Evolutionary conservation across 2,329 filamentous ascomycete genomes (phyloP).

Genomic region (Aspergillus vadensis): DNA sequence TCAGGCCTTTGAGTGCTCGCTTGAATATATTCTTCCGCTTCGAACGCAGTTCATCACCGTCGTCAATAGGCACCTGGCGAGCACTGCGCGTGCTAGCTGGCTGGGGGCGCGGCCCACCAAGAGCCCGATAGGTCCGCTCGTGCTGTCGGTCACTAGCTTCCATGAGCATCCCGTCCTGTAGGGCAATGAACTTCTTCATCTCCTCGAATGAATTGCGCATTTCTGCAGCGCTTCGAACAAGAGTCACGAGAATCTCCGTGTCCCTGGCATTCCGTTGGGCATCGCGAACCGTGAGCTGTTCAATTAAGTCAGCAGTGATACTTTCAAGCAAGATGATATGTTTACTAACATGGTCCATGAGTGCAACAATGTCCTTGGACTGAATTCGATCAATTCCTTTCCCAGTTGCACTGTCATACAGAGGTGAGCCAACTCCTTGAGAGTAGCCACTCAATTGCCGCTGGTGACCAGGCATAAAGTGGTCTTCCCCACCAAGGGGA

Average conservation of each 20-base stretch:
- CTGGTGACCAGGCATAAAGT: conserved; percentile 61
- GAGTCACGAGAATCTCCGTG: conserved; percentile 91
- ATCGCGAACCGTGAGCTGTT: conserved; percentile 85
- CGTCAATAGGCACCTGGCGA: conserved; percentile 52
- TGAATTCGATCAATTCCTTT: conserved; percentile 88
- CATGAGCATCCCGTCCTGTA: conserved; percentile 88
- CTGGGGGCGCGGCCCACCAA: conserved; percentile 83
- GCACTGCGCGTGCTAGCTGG: conserved; percentile 66
- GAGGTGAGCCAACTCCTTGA: conserved; percentile 82
- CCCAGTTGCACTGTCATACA: conserved; percentile 88
- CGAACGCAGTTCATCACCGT: conserved; percentile 60
- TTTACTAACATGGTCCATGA: conserved; percentile 86
- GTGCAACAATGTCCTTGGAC: conserved; percentile 91
- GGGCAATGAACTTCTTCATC: conserved; percentile 86
- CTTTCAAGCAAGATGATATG: background rate
- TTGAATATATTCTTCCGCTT: conserved; percentile 96
- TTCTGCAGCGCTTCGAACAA: conserved; percentile 90
- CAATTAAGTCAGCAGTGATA: conserved; percentile 29
- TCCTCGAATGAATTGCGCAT: conserved; percentile 97
- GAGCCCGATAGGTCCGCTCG: conserved; percentile 78
- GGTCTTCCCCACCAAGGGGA: conserved; percentile 57
- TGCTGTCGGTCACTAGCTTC: conserved; percentile 84
- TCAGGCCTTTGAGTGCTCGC: conserved; percentile 87
- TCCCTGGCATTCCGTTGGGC: conserved; percentile 94
- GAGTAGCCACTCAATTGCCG: conserved; percentile 86